Evolutionary conservation across 2,329 filamentous ascomycete genomes (phyloP).

Genomic region (Salinomyces thailandicus): DNA sequence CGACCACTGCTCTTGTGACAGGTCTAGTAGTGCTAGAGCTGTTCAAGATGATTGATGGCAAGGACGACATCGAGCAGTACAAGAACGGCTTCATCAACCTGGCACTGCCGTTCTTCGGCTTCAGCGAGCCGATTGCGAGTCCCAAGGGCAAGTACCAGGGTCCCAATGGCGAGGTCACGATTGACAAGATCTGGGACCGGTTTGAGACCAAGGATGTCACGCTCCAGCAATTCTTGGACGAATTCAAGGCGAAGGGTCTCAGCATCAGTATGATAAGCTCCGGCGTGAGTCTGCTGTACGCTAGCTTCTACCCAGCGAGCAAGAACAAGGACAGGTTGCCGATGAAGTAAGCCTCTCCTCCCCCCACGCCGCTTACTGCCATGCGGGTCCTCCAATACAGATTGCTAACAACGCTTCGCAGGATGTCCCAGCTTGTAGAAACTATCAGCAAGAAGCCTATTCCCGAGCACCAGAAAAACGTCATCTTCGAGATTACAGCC

Average conservation of each 20-base stretch:
- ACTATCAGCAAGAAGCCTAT: conserved; percentile 85
- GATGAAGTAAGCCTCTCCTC: conserved; percentile 48
- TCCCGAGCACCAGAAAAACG: conserved; percentile 81
- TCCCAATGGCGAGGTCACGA: conserved; percentile 62
- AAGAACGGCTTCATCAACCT: conserved; percentile 98
- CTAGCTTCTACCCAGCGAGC: conserved; percentile 77
- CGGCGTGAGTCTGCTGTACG: conserved; percentile 90
- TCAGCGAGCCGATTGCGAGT: conserved; percentile 90
- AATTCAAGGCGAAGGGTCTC: conserved; percentile 73
- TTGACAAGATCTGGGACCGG: conserved; percentile 97
- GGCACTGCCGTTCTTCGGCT: conserved; percentile 92
- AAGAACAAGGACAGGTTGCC: conserved; percentile 72
- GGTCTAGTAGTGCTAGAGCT: conserved; percentile 86
- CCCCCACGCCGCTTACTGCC: not conserved
- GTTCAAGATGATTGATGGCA: conserved; percentile 93
- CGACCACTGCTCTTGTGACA: conserved; percentile 89
- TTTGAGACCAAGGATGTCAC: conserved; percentile 86
- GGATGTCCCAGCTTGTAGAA: conserved; percentile 80
- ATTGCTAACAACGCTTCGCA: conserved; percentile 31
- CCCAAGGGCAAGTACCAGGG: conserved; percentile 86
- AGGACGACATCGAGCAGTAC: conserved; percentile 95
- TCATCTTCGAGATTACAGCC: conserved; percentile 92
- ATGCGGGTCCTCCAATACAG: conserved; percentile 1
- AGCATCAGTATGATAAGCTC: conserved; percentile 88
- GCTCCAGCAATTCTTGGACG: conserved; percentile 67